phyloP scores from a whole-genome alignment of 2,329 filamentous ascomycete genomes.

The Gliomastix tumulicola region DNA sequence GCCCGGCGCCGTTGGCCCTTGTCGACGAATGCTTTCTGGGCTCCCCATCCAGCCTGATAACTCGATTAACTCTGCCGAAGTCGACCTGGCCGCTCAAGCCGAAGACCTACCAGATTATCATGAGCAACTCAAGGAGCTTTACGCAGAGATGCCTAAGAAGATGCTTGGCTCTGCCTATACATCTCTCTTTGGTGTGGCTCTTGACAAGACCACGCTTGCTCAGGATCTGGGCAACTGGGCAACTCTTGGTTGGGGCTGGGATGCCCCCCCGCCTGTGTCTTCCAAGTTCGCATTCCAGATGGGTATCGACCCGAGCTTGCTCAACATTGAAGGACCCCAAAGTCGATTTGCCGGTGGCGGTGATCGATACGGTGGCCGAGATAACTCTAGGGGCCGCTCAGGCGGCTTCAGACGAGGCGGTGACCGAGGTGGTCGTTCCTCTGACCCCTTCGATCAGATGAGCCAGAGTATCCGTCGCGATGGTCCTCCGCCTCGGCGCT shows the following conservation, averaged over 20 bases:
- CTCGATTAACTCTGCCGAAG: slow-evolving; percentile 41
- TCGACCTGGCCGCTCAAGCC: slow-evolving; percentile 46
- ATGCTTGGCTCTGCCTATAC: slow-evolving; percentile 39
- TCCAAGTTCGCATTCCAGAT: slow-evolving; percentile 17
- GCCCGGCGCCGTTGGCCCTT: slow-evolving; percentile 39
- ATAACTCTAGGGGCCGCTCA: slow-evolving; percentile 9
- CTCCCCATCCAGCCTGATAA: slow-evolving; percentile 54
- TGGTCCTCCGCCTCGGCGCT: slow-evolving; percentile 1
- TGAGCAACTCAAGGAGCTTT: slow-evolving; percentile 30
- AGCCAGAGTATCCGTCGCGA: slow-evolving; percentile 5
- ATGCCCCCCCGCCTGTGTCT: slow-evolving; percentile 32
- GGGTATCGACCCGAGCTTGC: slow-evolving; percentile 17
- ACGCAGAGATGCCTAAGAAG: slow-evolving; percentile 27
- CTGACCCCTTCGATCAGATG: slow-evolving; percentile 13
- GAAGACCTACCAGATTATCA: slow-evolving; percentile 37
- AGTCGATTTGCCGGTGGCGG: slow-evolving; percentile 3
- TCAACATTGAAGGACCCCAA: slow-evolving; percentile 24
- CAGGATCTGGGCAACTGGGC: slow-evolving; percentile 48
- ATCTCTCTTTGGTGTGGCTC: slow-evolving; percentile 47
- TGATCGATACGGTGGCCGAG: slow-evolving; percentile 6
- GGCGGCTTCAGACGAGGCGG: slow-evolving; percentile 9
- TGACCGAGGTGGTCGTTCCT: slow-evolving; percentile 6
- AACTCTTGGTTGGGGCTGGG: slow-evolving; percentile 42
- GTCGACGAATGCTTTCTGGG: slow-evolving; percentile 43
- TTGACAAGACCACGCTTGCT: slow-evolving; percentile 29